Evolutionary conservation across 768 basidiomycete species (phyloP).

Genomic region (Phylloporus arenicola): DNA sequence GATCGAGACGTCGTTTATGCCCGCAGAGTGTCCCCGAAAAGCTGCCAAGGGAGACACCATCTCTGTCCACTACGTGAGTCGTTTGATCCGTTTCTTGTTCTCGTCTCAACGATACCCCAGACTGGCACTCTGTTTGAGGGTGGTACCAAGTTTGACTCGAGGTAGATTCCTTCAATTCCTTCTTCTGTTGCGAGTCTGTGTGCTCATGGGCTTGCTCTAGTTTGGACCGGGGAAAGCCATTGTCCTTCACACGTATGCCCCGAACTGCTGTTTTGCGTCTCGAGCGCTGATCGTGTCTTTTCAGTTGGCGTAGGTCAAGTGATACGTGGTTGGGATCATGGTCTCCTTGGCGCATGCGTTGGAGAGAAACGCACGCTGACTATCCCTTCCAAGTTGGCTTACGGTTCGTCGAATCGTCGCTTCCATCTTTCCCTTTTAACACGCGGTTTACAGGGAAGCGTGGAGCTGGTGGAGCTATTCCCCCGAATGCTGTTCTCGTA

Average conservation of each 20-base stretch:
- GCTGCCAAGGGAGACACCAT: constrained; percentile 60
- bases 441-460: constrained; percentile 47
- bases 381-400: too few species aligned
- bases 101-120: constrained; percentile 1
- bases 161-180: constrained; percentile 50
- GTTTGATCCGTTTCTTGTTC: not conserved
- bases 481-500: too few species aligned
- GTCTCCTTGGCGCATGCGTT: constrained; percentile 79
- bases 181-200: not conserved
- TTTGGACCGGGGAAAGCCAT: constrained; percentile 65
- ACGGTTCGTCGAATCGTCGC: too few species aligned
- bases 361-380: constrained; percentile 84
- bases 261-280: not conserved
- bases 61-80: constrained; percentile 72
- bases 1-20: constrained; percentile 58
- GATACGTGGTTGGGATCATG: constrained; percentile 82
- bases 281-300: constrained; percentile 1
- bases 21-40: constrained; percentile 50
- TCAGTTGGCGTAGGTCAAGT: constrained; percentile 77
- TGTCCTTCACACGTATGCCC: constrained; percentile 69
- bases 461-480: constrained; percentile 67
- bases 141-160: constrained; percentile 88
- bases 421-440: not conserved
- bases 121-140: constrained; percentile 75
- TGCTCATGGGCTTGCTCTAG: constrained; percentile 32